Evolutionary conservation across 768 basidiomycete species (phyloP), one percentile per base, ranked within the genome.

Genomic region (Chalciporus pseudorubinellus): DNA sequence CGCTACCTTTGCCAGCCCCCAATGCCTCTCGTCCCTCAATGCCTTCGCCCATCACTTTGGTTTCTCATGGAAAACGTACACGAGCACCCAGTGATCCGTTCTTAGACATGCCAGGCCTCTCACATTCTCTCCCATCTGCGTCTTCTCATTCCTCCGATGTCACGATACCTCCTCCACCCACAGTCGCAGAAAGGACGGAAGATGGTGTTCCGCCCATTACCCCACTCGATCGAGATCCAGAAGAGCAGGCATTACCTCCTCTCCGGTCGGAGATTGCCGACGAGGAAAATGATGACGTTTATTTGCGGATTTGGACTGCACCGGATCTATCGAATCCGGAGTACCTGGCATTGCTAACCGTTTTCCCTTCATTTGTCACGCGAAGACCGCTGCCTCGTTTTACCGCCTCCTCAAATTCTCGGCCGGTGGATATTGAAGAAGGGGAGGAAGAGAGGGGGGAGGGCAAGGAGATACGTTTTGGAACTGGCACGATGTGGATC

Each of bases 401-500:
- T 70, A 76, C 81, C 26, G 66, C 61, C 19, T 51, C 68, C 18
- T 52, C 61, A 31, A 70, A 62, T 57, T 51, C 68, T 53, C 75
- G 77, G 38, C 70, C 65, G 41, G 57, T 72, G 26, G 89, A 91
- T 63, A 70, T 88, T 29, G 89, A 91, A 67, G 85, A 86, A 63
- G 88, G 82, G 21, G 80, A 80, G 49, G 80, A 81, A 44, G 77
- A 79, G 41, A 71, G 75, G 33, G 72, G 66, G 16, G 81, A 82
- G 57, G 75, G 74, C 53, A 79, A 78, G 49, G 78, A 78, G 31
- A 77, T 92, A 51, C 79, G 77, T 26, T 82, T 83, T 65, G 92
- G 92, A 18, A 93, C 92, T n/a, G 92, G 92, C 8, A 74, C 77
- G 42, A 86, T 95, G 80, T 90, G 87, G 85, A 70, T 90, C 24